Conservation (phyloP, 768 basidiomycete genomes). For the Hygrophorus pudorinus region DNA sequence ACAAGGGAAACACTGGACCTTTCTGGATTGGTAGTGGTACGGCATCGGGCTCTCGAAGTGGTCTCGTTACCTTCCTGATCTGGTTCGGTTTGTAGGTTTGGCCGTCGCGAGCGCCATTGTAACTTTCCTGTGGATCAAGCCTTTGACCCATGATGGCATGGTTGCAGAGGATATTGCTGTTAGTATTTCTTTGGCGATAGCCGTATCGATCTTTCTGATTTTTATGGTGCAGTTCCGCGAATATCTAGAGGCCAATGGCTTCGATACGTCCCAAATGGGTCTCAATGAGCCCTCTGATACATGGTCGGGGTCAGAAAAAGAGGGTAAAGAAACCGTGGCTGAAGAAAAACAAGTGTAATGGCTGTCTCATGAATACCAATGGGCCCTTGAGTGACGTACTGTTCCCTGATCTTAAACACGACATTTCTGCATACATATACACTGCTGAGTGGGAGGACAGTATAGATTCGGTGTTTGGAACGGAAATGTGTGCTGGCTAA, state of each 20-base stretch:
- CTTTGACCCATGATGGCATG: conserved; percentile 74
- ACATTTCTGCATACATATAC: too few species aligned
- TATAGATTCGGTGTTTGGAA: too few species aligned
- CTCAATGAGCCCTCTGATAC: conserved; percentile 12
- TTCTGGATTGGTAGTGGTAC: conserved; percentile 79
- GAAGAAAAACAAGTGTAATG: too few species aligned
- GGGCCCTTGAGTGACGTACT: too few species aligned
- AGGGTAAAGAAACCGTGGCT: too few species aligned
- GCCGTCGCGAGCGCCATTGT: conserved; percentile 71
- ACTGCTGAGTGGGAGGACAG: too few species aligned
- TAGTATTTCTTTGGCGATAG: conserved; percentile 1
- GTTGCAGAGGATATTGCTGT: conserved; percentile 60
- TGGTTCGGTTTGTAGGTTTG: conserved; percentile 32
- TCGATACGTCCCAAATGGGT: conserved; percentile 71
- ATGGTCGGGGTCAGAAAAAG: too few species aligned
- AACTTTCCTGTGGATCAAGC: conserved; percentile 63
- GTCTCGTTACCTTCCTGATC: background rate
- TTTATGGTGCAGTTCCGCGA: conserved; percentile 53
- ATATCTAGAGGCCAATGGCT: conserved; percentile 73
- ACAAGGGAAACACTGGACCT: conserved; percentile 68
- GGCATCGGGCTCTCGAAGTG: conserved; percentile 5
- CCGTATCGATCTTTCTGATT: conserved; percentile 1
- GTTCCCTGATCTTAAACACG: too few species aligned
- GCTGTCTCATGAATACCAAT: too few species aligned
- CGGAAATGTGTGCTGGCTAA: conserved; percentile 14